These are phyloP conservation scores for Salvia splendens DNA, from an alignment of 257 asterid genomes.

Conservation along the genomic window DNA sequence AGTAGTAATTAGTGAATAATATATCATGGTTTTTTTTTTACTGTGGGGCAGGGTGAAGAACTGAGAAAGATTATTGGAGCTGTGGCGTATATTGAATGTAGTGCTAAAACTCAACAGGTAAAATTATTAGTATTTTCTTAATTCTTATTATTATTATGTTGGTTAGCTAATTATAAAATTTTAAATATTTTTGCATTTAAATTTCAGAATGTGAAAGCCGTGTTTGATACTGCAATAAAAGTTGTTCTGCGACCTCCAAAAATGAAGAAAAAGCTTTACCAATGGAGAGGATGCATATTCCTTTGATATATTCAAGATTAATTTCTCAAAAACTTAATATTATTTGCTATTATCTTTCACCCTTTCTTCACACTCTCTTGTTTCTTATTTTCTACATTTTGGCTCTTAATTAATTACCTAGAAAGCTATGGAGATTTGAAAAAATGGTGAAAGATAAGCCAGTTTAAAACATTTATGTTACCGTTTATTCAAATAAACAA, in stretches of 20 bases:
- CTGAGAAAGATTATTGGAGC: conserved; percentile 69
- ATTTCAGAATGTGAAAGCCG: conserved; percentile 70
- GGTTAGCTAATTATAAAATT: too few relatives aligned
- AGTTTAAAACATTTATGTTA: background rate
- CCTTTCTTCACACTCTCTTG: conserved; percentile 8
- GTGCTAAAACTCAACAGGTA: conserved; percentile 83
- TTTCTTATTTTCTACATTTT: too few relatives aligned
- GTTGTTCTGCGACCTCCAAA: conserved; percentile 67
- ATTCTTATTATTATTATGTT: background rate
- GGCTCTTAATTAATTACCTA: background rate
- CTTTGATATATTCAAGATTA: conserved; percentile 34
- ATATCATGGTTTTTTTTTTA: too few relatives aligned
- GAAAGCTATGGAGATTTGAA: conserved; percentile 12
- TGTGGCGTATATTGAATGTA: conserved; percentile 70
- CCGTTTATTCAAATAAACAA: background rate
- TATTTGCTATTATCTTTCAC: conserved; percentile 20
- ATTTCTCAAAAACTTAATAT: background rate
- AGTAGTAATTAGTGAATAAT: too few relatives aligned
- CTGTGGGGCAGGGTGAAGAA: conserved; percentile 60
- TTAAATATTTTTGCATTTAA: background rate
- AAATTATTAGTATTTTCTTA: background rate
- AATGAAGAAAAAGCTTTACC: conserved; percentile 48
- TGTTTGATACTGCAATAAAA: conserved; percentile 78
- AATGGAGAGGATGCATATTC: conserved; percentile 52
- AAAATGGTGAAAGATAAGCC: conserved; percentile 26